phyloP scores from a whole-genome alignment of 176 grass and related monocot genomes.

The Pontederia crassipes region DNA sequence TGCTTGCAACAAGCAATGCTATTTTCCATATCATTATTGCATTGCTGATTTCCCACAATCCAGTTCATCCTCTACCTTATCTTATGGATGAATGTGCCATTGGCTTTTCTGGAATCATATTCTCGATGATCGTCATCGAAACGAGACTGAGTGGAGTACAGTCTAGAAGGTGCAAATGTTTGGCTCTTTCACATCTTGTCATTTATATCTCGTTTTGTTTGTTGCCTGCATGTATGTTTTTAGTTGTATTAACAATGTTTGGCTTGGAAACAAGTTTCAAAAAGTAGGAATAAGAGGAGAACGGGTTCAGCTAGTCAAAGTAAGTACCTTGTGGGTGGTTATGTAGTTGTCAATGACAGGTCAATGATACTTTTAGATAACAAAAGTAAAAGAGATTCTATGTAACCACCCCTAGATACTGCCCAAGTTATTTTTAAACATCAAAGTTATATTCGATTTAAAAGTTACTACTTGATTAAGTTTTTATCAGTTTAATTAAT shows the following conservation, averaged over 20 bases:
- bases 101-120: constrained; percentile 95
- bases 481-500: too few species aligned
- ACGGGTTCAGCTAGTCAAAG: too few species aligned
- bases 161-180: constrained; percentile 55
- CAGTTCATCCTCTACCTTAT: constrained; percentile 30
- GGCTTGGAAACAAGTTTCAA: not conserved
- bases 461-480: too few species aligned
- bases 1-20: constrained; percentile 87
- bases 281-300: too few species aligned
- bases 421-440: too few species aligned
- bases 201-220: not conserved
- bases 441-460: too few species aligned
- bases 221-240: not conserved
- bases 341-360: too few species aligned
- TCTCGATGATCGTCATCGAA: constrained; percentile 96
- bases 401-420: too few species aligned
- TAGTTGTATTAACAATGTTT: not conserved
- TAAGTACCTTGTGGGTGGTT: too few species aligned
- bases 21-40: constrained; percentile 78
- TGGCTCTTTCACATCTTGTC: constrained; percentile 1
- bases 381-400: too few species aligned
- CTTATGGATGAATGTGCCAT: constrained; percentile 82
- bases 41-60: constrained; percentile 65
- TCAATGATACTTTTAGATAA: too few species aligned
- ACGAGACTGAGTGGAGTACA: constrained; percentile 83